A percentile compares a stretch with the other conserved stretches of the same genome.
phyloP scores from a whole-genome alignment of 75 land plant genomes.

The Gnetum montanum region DNA sequence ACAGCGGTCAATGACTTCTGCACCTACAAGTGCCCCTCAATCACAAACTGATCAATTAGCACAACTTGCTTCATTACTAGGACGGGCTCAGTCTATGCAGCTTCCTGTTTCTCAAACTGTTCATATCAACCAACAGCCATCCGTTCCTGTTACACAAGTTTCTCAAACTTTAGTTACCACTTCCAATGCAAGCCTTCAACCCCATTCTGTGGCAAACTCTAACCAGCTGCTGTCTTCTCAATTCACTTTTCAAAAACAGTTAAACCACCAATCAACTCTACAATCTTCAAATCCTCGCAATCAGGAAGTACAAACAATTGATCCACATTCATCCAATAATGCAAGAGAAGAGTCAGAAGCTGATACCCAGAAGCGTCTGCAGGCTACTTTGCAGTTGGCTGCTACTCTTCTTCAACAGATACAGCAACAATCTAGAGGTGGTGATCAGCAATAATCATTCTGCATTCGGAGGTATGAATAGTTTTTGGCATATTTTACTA shows the following conservation, averaged over 20 bases:
- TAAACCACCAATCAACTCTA: conserved; percentile 21
- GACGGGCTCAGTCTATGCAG: conserved; percentile 18
- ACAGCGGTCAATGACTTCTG: conserved; percentile 7
- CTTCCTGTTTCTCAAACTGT: neutral
- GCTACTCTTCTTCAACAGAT: conserved; percentile 90
- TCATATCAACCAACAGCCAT: conserved; percentile 5
- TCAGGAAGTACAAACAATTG: conserved; percentile 3
- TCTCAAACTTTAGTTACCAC: neutral
- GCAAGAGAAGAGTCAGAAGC: conserved; percentile 23
- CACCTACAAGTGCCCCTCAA: conserved; percentile 9
- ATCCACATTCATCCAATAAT: conserved; percentile 12
- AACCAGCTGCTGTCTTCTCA: conserved; percentile 4
- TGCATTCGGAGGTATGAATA: neutral
- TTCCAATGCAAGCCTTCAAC: conserved; percentile 6
- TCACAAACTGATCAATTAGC: conserved; percentile 38
- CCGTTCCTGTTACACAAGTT: conserved; percentile 2
- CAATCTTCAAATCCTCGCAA: conserved; percentile 6
- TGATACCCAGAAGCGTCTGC: conserved; percentile 67
- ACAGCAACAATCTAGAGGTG: conserved; percentile 34
- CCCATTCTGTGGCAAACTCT: conserved; percentile 7
- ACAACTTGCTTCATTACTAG: conserved; percentile 37
- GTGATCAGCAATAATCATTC: conserved; percentile 5
- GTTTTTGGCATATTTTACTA: neutral
- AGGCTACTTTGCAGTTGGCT: conserved; percentile 84
- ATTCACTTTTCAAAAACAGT: conserved; percentile 12